Base-by-base conservation (phyloP, 2,329 filamentous ascomycete species). In the Colletotrichum abscissum region DNA sequence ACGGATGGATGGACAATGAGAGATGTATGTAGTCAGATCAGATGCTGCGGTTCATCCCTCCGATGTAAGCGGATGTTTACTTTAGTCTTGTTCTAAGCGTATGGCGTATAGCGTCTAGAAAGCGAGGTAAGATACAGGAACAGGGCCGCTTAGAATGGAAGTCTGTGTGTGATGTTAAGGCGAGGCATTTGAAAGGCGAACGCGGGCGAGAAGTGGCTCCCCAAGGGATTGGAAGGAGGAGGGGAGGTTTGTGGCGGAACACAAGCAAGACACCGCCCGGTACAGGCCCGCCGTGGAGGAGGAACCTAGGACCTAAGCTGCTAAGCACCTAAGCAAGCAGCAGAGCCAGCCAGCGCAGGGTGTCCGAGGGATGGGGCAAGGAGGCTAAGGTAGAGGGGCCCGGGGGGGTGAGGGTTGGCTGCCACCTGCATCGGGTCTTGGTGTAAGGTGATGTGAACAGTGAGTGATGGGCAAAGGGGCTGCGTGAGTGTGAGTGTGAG, bases 291-390 rank as follows among this genome's bases (percentile, higher is more conserved):
- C 14, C 52, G 22, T 55, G 4, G 46, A 64, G 46, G 28, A 55
- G 38, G 22, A 14, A 3, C 22, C 9, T 42, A 16, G 38, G 38
- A 42, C 38, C 38, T 42, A 42, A 42, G 38, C 38, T 16, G 5
- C 35, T 16, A 42, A 16, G 35, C 35, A 42, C 38, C 14, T 42
- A 42, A 42, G 14, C 46, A 19, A 63, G 58, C 57, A 59, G 66
- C 66, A 73, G 46, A 60, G 55, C 60, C 70, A 60, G 55, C 60
- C 70, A 56, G 70, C 67, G 67, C 66, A 73, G 60, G 70, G 60
- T 26, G 60, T 57, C 67, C 26, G 66, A 65, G 66, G 22, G 35
- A 62, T 14, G 70, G 56, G 60, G 60, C 55, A 62, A 58, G 62
- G 67, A 54, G 7, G 38, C 55, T 12, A 35, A 35, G 33, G 11